Evolutionary conservation across 306 rosid species (phyloP).

Genomic region (Acacia acuminata): DNA sequence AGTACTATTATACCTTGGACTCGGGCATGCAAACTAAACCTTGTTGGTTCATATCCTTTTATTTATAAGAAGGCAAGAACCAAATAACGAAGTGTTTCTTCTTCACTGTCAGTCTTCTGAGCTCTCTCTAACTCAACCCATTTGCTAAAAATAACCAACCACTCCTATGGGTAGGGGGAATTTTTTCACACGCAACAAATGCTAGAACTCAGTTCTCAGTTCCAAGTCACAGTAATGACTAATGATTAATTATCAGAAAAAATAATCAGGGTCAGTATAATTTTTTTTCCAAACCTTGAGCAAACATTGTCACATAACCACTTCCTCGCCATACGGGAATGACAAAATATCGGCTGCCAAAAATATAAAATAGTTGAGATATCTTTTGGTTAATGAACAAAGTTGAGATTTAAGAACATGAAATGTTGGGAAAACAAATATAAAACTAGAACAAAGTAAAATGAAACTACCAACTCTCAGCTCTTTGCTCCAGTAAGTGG

Average conservation of each 20-base stretch:
- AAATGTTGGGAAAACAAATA: conserved; percentile 26
- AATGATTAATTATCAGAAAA: not conserved
- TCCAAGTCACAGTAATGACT: conserved; percentile 4
- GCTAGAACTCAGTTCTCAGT: conserved; percentile 7
- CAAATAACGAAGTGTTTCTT: not conserved
- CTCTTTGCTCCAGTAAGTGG: conserved; percentile 79
- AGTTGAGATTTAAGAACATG: conserved; percentile 19
- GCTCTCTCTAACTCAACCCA: conserved; percentile 7
- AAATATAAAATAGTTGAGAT: not conserved
- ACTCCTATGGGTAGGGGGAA: not conserved
- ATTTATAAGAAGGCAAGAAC: not conserved
- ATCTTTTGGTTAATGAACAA: not conserved
- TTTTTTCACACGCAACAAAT: not conserved
- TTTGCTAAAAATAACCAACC: not conserved
- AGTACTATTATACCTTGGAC: not conserved
- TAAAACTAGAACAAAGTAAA: not conserved
- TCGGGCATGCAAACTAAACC: not conserved
- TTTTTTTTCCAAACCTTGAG: conserved; percentile 66
- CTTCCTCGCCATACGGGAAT: conserved; percentile 90
- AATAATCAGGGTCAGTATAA: conserved; percentile 32
- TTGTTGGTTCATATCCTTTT: not conserved
- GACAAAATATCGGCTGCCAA: conserved; percentile 83
- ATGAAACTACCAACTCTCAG: conserved; percentile 71
- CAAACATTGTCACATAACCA: conserved; percentile 87
- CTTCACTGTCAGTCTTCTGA: conserved; percentile 1